Evolutionary conservation across 257 asterid genomes (phyloP).

Genomic region (Solanum dulcamara): DNA sequence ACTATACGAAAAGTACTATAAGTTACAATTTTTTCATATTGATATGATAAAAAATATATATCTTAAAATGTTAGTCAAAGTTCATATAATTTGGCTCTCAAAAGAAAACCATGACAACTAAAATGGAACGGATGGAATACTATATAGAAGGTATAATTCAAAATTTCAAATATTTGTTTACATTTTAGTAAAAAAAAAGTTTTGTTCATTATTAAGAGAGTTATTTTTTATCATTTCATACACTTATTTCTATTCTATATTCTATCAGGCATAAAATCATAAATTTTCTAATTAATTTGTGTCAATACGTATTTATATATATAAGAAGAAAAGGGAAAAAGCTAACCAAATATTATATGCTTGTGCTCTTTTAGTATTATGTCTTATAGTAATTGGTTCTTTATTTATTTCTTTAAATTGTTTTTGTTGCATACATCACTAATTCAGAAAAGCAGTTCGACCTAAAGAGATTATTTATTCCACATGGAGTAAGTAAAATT

Average conservation of each 20-base stretch:
- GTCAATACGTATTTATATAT: not conserved
- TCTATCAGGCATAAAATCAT: too few species aligned
- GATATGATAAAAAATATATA: too few species aligned
- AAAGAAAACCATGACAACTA: too few species aligned
- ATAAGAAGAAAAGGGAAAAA: too few species aligned
- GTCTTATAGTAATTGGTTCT: not conserved
- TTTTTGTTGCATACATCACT: not conserved
- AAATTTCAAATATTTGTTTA: not conserved
- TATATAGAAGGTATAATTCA: too few species aligned
- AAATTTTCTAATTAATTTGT: not conserved
- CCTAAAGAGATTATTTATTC: not conserved
- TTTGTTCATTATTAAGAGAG: not conserved
- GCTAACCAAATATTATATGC: not conserved
- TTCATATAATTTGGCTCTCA: too few species aligned
- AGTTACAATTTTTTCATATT: too few species aligned
- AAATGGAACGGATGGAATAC: too few species aligned
- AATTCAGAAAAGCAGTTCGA: not conserved
- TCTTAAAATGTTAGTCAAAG: too few species aligned
- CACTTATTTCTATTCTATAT: too few species aligned
- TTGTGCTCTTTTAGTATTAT: not conserved
- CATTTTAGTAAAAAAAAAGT: not conserved
- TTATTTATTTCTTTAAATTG: not conserved
- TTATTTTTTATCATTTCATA: too few species aligned
- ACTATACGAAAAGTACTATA: too few species aligned
- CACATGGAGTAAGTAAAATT: not conserved